Evolutionary conservation across 2,329 filamentous ascomycete genomes (phyloP), one percentile per base, ranked within the genome.

Genomic region (Drechslera avenae): DNA sequence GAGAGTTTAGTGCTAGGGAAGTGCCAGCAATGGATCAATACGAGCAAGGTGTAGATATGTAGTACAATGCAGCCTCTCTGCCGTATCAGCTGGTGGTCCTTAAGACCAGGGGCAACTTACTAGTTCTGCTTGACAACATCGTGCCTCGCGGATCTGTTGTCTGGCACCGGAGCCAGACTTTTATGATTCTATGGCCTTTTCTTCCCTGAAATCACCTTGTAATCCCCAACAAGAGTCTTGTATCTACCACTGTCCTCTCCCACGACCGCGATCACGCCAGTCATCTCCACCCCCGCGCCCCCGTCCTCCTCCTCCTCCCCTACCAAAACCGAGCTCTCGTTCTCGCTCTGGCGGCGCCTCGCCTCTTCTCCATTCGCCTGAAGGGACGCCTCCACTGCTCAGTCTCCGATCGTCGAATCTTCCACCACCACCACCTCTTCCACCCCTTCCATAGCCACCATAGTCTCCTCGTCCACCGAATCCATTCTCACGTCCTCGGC

Each of bases 321-420:
- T 54, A 28, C 66, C 63, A 39, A 58, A 62, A 7, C 60, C 56
- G 5, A 49, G 39, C 28, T 76, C 78, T 30, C 66, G 52, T 17
- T 85, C 80, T 2, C 86, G 86, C 21, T 85, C 80, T 2, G 86
- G 86, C 41, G 87, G 65, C 46, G 78, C 79, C 66, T 88, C 86
- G 0, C 86, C 86, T 59, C 86, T 80, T 56, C 83, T 80, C 86
- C 86, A 89, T 63, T 88, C 86, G 1, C 86, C 86, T 35, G 72
- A 72, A 0, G 83, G 80, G 3, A 80, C 61, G 66, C 71, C 75
- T 66, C 46, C 44, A 17, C 69, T 49, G 71, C 76, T 34, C 71
- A 71, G 66, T 76, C 75, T 58, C 43, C 77, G 71, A 14, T 66
- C 61, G 8, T 66, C 62, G 16, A 53, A 67, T 45, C 66, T 55